phyloP scores from a whole-genome alignment of 495 filamentous ascomycete species.

The Extremus antarcticus region DNA sequence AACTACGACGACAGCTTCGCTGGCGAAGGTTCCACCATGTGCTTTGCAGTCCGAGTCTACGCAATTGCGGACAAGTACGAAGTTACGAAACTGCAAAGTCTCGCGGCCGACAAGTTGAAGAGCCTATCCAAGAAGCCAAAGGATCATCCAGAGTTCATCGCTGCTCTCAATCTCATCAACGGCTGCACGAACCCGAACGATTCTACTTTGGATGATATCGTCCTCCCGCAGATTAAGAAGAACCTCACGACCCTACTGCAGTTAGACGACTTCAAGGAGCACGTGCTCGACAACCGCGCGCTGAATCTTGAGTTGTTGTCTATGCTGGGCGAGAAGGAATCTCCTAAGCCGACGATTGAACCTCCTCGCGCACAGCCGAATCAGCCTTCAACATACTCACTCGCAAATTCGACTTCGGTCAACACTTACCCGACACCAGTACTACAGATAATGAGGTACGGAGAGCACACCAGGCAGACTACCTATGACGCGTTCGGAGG shows the following conservation, averaged over 20 bases:
- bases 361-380: too few species aligned
- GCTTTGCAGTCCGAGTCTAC: slow-evolving; percentile 6
- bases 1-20: neutral
- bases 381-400: too few species aligned
- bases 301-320: too few species aligned
- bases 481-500: too few species aligned
- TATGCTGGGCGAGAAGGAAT: too few species aligned
- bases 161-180: neutral
- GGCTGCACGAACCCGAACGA: neutral
- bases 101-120: neutral
- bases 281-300: too few species aligned
- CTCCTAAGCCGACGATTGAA: too few species aligned
- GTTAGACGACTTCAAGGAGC: too few species aligned
- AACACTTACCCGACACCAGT: too few species aligned
- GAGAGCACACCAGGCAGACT: too few species aligned
- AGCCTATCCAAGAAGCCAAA: neutral
- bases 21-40: neutral
- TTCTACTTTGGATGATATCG: slow-evolving; percentile 1
- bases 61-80: slow-evolving; percentile 13
- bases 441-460: too few species aligned
- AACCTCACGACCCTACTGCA: neutral
- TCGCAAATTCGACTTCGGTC: too few species aligned
- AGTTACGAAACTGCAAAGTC: neutral
- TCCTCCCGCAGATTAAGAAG: neutral
- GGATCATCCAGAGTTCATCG: neutral